Base-by-base conservation (phyloP, 495 filamentous ascomycete species). In the Lophiotrema nucula region DNA sequence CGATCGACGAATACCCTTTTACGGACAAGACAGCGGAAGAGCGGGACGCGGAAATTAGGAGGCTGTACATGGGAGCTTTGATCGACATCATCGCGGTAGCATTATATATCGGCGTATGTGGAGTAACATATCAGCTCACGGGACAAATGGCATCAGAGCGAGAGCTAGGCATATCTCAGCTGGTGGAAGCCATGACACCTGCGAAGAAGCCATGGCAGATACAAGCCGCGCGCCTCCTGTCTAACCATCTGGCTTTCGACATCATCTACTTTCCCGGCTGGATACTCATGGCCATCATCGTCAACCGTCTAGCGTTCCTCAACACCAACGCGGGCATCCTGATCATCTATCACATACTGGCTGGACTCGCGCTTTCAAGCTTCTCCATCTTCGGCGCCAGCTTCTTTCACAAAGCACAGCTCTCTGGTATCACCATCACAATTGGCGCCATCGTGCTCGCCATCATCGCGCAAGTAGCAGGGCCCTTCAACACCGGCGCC, bases 101-200 rank as follows among this genome's bases (percentile, higher is more conserved):
- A 5, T 84, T 90, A 62, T 81, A 91, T 65, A 76, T 97, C 56
- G 90, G 83, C 35, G 57, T 92, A 44, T 79, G 88, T 54, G 92
- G 92, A 50, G 65, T 95, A 37, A 85, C 71, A 33, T 98, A 97
- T 73, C 73, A 76, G 47, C 62, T 74, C 23, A 73, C 72, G 4
- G 73, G 73, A 38, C 65, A 69, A 16, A 72, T 76, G 65, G 73
- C 73, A 21, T 65, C 65, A 21, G 73, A 76, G 52, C 63, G 73
- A 1, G 73, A 76, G 58, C 43, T 65, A 3, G 73, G 73, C 5
- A 67, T 76, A 52, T 69, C 68, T 3, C 71, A 73, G 27, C 64
- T 76, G 6, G 67, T 76, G 12, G 73, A 76, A 41, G 68, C 72
- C 1, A 76, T 76, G 73, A 72, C 70, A 50, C 73, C 73, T 1